phyloP scores from a whole-genome alignment of 257 asterid genomes.

The Solanum sejunctum region DNA sequence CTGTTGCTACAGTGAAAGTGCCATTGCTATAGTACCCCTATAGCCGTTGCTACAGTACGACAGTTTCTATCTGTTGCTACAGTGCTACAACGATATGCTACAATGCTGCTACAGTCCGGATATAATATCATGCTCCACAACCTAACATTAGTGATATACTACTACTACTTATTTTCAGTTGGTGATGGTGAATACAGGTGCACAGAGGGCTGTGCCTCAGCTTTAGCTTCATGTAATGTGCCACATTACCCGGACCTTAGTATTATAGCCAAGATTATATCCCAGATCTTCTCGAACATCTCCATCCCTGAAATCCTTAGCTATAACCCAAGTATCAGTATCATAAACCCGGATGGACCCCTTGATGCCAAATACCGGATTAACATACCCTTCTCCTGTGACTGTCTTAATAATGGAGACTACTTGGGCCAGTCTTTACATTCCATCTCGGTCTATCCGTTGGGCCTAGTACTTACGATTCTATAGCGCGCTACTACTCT shows the following conservation, averaged over 20 bases:
- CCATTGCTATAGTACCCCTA: no score
- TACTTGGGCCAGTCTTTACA: background rate
- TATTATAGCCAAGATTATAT: background rate
- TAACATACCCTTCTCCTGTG: background rate
- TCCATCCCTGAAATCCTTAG: background rate
- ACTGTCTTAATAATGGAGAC: background rate
- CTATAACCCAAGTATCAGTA: background rate
- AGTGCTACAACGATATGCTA: no score
- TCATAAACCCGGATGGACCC: background rate
- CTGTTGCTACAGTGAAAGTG: no score
- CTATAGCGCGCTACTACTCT: accelerated
- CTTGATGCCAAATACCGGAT: background rate
- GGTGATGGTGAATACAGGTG: background rate
- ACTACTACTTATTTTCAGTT: background rate
- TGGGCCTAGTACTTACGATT: background rate
- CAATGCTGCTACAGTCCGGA: no score
- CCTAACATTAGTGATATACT: background rate
- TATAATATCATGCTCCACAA: no score
- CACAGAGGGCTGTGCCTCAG: background rate
- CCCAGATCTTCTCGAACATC: background rate
- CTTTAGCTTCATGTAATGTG: background rate
- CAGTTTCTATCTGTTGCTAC: no score
- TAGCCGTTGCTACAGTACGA: no score
- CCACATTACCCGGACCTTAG: accelerated
- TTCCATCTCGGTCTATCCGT: no score